A percentile compares a stretch with the other conserved stretches of the same genome.
Evolutionary conservation across 2,329 filamentous ascomycete genomes (phyloP).

Genomic region (Pezicula neosporulosa): DNA sequence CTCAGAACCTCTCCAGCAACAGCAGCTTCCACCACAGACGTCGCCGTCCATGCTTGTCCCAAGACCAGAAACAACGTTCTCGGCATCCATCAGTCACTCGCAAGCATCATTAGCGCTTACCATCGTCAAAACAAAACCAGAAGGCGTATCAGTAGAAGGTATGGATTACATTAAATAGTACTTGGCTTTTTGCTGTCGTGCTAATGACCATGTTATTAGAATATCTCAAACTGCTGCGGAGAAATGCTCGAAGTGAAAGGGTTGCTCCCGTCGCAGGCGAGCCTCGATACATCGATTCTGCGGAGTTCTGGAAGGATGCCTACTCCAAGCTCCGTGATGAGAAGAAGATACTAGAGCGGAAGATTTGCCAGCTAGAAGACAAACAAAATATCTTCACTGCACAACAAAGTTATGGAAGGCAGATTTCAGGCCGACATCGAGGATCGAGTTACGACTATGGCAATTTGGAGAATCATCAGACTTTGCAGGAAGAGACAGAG

Average conservation of each 20-base stretch:
- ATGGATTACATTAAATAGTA: neutral
- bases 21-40: no score
- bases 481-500: no score
- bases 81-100: conserved; percentile 13
- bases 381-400: neutral
- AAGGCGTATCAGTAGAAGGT: conserved; percentile 16
- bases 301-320: conserved; percentile 24
- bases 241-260: conserved; percentile 10
- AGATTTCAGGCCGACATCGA: no score
- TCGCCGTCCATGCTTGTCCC: no score
- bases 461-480: no score
- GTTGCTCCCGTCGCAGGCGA: neutral
- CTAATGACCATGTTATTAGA: conserved; percentile 13
- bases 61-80: conserved; percentile 1
- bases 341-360: conserved; percentile 19
- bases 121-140: conserved; percentile 19
- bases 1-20: no score
- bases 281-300: conserved; percentile 21
- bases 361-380: conserved; percentile 13
- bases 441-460: no score
- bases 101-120: conserved; percentile 21
- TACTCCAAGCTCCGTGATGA: conserved; percentile 16
- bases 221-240: conserved; percentile 17
- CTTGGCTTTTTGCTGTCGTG: neutral
- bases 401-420: no score